Evolutionary conservation across 179 eudicot species (phyloP), one percentile per base, ranked within the genome.

Genomic region (Actinidia chinensis): DNA sequence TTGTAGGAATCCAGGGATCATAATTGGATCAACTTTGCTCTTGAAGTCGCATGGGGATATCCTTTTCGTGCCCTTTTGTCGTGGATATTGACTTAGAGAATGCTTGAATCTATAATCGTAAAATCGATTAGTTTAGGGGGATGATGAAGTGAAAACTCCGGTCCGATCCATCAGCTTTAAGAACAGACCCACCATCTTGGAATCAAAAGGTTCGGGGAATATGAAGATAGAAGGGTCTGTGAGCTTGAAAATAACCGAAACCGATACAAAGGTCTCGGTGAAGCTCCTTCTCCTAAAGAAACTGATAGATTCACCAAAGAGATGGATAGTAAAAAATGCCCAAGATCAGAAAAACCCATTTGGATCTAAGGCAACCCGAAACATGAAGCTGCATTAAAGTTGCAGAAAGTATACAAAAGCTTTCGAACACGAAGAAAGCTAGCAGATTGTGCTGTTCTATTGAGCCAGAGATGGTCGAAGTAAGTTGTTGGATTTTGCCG

Each of bases 391-490:
- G 98, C 98, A 15, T 48, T 89, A 3, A 94, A 91, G 89, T 78
- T 94, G 85, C 98, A 95, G 89, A 93, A 95, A 81, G 98, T 95
- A 4, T 95, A 95, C 80, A 95, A 95, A 70, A 95, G 98, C 86
- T 95, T 93, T 58, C 87, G 97, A 47, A 95, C 98, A 11, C 79
- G 98, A 72, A 77, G 98, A 83, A 95, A 93, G 91, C 88, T 95
- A 33, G 98, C 98, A 11, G 98, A 93, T 84, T 93, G 98, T 85
- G 98, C 98, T 28, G 95, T 95, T 74, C 87, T 58, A 91, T 89
- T 74, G 98, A 95, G 87, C n/a, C 97, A 93, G 78, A 93, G 94
- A 88, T 93, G 98, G 98, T 92, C n/a, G n/a, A n/a, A n/a, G 99
- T 98, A 91, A 91, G 86, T 78, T 95, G 4, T 69, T 95, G 67